Evolutionary conservation across 805 yeast species (phyloP).

Genomic region (Isabelozyma gotoi): DNA sequence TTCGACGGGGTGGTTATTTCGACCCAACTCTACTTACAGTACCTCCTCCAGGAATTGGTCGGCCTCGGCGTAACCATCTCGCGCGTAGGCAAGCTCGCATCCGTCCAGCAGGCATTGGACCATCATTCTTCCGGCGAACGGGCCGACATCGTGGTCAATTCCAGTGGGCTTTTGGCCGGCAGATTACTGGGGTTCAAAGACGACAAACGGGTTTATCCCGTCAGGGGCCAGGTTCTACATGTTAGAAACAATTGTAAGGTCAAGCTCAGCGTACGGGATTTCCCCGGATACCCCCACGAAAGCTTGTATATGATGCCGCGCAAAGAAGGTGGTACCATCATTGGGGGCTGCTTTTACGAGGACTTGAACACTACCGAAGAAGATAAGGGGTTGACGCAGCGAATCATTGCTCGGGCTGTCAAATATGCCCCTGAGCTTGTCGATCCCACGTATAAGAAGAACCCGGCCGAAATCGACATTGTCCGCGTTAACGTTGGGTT

Average conservation of each 20-base stretch:
- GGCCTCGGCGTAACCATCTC: slow-evolving; percentile 48
- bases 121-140: slow-evolving; percentile 38
- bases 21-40: slow-evolving; percentile 56
- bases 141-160: slow-evolving; percentile 55
- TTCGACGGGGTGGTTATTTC: slow-evolving; percentile 60
- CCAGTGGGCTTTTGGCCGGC: slow-evolving; percentile 53
- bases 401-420: slow-evolving; percentile 48
- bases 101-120: slow-evolving; percentile 50
- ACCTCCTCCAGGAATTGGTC: slow-evolving; percentile 45
- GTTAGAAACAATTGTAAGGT: slow-evolving; percentile 42
- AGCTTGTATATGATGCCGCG: slow-evolving; percentile 64
- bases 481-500: slow-evolving; percentile 35
- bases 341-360: slow-evolving; percentile 51
- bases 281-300: slow-evolving; percentile 39
- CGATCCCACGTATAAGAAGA: slow-evolving; percentile 22
- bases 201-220: slow-evolving; percentile 40
- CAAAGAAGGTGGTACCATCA: slow-evolving; percentile 68
- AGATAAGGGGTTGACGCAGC: slow-evolving; percentile 45
- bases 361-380: slow-evolving; percentile 15
- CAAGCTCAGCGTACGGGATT: slow-evolving; percentile 33
- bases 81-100: slow-evolving; percentile 36
- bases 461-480: slow-evolving; percentile 29
- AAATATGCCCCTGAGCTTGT: slow-evolving; percentile 39
- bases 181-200: slow-evolving; percentile 48
- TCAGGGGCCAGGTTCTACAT: slow-evolving; percentile 60